phyloP scores from a whole-genome alignment of 129 eudicot genomes.

The Centella asiatica region DNA sequence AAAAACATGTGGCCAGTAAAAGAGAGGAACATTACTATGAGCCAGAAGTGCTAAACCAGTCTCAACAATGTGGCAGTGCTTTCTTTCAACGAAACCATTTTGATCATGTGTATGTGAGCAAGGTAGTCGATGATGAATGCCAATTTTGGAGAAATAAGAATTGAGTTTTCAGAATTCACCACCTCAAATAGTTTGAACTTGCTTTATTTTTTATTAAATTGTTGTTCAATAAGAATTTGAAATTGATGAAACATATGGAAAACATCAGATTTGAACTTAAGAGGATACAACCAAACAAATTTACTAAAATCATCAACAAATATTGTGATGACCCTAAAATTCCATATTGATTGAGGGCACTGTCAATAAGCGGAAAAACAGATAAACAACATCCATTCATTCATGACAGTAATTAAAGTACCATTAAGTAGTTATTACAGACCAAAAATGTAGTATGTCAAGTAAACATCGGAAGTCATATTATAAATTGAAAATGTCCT shows the following conservation, averaged over 20 bases:
- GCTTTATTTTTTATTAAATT: too few species aligned
- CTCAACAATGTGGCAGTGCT: too few species aligned
- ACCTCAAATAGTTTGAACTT: neutral
- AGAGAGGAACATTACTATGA: neutral
- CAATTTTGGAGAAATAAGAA: neutral
- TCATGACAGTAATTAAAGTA: too few species aligned
- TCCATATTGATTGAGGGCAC: too few species aligned
- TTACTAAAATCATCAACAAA: neutral
- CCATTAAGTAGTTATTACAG: too few species aligned
- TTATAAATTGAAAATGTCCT: too few species aligned
- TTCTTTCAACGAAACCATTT: neutral
- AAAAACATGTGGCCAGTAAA: neutral
- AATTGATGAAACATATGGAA: neutral
- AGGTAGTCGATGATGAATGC: neutral
- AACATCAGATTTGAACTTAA: neutral
- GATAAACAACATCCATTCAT: too few species aligned
- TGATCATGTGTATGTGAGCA: neutral
- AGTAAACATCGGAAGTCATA: too few species aligned
- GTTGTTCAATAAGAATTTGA: neutral
- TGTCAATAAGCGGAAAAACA: too few species aligned
- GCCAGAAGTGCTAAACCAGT: neutral
- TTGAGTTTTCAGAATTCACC: neutral
- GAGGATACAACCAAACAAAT: neutral
- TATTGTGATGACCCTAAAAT: too few species aligned
- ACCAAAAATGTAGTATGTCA: too few species aligned